These are phyloP conservation scores for Thymus mandschuricus DNA, from an alignment of 257 asterid genomes.

Conservation along the genomic window DNA sequence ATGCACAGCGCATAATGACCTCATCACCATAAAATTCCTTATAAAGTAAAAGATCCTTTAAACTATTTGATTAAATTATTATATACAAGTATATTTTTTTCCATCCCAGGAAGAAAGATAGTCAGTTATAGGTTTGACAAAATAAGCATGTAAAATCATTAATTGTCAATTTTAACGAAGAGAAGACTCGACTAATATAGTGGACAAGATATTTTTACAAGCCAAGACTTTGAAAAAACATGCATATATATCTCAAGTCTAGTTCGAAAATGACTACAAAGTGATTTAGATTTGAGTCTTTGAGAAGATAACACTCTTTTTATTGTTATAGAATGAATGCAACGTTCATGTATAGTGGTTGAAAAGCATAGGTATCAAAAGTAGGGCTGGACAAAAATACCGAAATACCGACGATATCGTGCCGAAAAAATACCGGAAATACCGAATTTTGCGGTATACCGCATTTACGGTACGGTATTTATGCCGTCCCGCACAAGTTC, in stretches of 20 bases:
- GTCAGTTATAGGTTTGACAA: slow-evolving; percentile 28
- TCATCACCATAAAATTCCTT: not conserved
- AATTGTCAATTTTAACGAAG: slow-evolving; percentile 17
- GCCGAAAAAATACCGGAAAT: too few species aligned
- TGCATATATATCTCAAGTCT: not conserved
- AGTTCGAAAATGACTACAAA: slow-evolving; percentile 7
- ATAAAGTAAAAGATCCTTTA: not conserved
- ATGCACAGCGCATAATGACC: slow-evolving; percentile 26
- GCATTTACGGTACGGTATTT: too few species aligned
- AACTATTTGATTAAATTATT: not conserved
- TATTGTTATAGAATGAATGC: too few species aligned
- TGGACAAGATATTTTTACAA: slow-evolving; percentile 7
- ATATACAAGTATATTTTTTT: too few species aligned
- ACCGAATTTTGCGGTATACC: too few species aligned
- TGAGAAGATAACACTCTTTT: not conserved
- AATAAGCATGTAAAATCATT: slow-evolving; percentile 11
- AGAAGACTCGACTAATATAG: slow-evolving; percentile 6
- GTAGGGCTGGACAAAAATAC: too few species aligned
- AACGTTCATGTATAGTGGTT: not conserved
- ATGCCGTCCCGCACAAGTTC: too few species aligned
- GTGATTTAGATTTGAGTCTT: not conserved
- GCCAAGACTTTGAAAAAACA: slow-evolving; percentile 13
- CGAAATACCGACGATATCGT: too few species aligned
- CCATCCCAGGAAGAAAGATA: not conserved
- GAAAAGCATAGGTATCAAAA: not conserved